These are phyloP conservation scores for Viridothelium virens DNA, from an alignment of 495 filamentous ascomycete species.

Conservation along the genomic window DNA sequence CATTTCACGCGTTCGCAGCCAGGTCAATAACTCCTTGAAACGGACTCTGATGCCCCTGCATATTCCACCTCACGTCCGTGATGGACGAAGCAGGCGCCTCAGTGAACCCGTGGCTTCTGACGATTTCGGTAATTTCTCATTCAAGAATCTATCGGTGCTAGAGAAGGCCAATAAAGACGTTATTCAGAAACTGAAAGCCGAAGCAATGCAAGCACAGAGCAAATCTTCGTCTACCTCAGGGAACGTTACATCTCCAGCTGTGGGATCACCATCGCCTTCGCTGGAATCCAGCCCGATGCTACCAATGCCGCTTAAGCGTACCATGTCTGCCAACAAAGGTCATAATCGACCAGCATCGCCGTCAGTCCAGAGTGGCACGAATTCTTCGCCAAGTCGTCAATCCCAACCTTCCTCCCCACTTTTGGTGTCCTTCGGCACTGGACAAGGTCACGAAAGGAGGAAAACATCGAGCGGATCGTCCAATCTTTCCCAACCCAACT, in stretches of 20 bases:
- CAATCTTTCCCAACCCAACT: constrained; percentile 56
- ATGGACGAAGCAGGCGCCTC: constrained; percentile 73
- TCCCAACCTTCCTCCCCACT: constrained; percentile 95
- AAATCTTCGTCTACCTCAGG: constrained; percentile 21
- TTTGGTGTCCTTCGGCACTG: constrained; percentile 83
- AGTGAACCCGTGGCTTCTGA: constrained; percentile 84
- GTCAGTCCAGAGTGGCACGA: constrained; percentile 66
- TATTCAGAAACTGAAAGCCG: constrained; percentile 86
- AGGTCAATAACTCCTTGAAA: constrained; percentile 68
- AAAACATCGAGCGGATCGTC: constrained; percentile 87
- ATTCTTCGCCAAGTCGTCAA: constrained; percentile 73
- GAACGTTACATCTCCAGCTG: constrained; percentile 36
- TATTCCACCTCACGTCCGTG: constrained; percentile 91
- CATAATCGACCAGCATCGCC: constrained; percentile 78
- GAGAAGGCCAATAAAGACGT: constrained; percentile 99
- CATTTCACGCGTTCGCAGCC: constrained; percentile 76
- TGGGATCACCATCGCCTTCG: constrained; percentile 51
- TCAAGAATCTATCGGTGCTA: constrained; percentile 93
- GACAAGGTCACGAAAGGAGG: constrained; percentile 60
- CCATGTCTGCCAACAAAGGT: constrained; percentile 67
- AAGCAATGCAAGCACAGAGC: constrained; percentile 48
- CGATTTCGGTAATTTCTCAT: constrained; percentile 93
- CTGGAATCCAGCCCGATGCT: constrained; percentile 81
- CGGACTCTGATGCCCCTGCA: constrained; percentile 88
- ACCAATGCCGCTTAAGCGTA: constrained; percentile 71